Percentiles rank a stretch among this genome's conserved stretches.
Conservation (phyloP, 192 early-diverging fungal species). For the Geranomyces michiganensis region DNA sequence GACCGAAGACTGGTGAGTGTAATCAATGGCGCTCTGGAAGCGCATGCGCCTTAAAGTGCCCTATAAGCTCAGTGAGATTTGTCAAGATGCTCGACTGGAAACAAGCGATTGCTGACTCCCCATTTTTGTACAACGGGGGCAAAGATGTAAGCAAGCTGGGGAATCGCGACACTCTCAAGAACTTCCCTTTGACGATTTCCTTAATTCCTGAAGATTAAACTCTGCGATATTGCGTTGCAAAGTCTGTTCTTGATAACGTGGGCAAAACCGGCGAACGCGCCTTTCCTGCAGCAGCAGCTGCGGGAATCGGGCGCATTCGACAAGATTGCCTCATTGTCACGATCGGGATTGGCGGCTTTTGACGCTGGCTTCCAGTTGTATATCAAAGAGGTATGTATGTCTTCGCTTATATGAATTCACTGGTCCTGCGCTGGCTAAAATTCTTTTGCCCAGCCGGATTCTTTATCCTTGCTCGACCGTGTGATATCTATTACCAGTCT, state of each 20-base stretch:
- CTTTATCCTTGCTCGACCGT: too few species aligned
- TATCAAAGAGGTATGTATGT: not conserved
- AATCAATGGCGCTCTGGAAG: not conserved
- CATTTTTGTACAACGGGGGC: not conserved
- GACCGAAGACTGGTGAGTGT: constrained; percentile 40
- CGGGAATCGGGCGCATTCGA: not conserved
- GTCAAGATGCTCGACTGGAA: not conserved
- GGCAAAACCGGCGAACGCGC: constrained; percentile 5
- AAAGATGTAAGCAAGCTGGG: not conserved
- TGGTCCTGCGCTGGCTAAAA: too few species aligned
- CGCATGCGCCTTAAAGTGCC: not conserved
- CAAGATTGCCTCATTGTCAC: not conserved
- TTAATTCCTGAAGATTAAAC: not conserved
- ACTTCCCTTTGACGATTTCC: not conserved
- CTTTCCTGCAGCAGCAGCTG: not conserved
- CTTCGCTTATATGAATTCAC: not conserved
- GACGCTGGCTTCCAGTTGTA: not conserved
- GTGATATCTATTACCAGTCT: not conserved
- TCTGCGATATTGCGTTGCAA: constrained; percentile 2
- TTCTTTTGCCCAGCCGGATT: too few species aligned
- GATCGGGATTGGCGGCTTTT: not conserved
- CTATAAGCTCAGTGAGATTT: not conserved
- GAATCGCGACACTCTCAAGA: not conserved
- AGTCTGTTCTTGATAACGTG: not conserved
- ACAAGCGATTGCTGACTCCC: not conserved